Base-by-base conservation (phyloP, 2,329 filamentous ascomycete species). In the Ceratocystis ficicola region DNA sequence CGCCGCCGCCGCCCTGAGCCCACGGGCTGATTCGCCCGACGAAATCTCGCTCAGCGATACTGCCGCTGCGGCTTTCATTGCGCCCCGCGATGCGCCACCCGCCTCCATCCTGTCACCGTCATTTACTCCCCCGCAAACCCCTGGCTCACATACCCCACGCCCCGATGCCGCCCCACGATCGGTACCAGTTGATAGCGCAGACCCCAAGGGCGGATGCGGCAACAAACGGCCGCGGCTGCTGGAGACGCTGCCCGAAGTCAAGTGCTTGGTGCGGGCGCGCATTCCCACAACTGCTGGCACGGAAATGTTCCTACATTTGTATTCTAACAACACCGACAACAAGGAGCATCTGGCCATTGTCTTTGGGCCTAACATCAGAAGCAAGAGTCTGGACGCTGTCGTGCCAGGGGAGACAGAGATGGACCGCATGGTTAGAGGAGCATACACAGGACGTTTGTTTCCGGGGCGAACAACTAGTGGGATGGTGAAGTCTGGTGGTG, bases 291-390 rank as follows among this genome's bases (percentile, higher is more conserved):
- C 90, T 1, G 85, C 83, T 0, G 93, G 93, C 2, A 89, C 91
- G 10, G 92, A 99, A 75, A 97, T 99, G 91, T 99, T 95, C 76
- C 77, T 99, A 63, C 93, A 99, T 73, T 80, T 97, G 0, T 99
- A 99, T 77, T 86, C 86, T 69, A 99, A 99, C 76, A 89, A 89
- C 71, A 85, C 90, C 5, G 94, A 99, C 75, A 89, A 87, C 70
- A 99, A 99, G 76, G 94, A 99, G 73, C 94, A 99, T 74, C 78
- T 99, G 63, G 94, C 94, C 20, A 97, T 99, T 72, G 94, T 99
- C 0, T 99, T 99, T 75, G 94, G 94, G 1, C 86, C 87, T 67
- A 81, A 86, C 61, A 96, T 97, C 70, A 83, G 94, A 74, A 84
- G 85, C 78, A 74, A 81, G 75, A 85, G 82, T 64, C 78, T 95